Conservation (phyloP, 345 rosid genomes). For the Corchorus capsularis region DNA sequence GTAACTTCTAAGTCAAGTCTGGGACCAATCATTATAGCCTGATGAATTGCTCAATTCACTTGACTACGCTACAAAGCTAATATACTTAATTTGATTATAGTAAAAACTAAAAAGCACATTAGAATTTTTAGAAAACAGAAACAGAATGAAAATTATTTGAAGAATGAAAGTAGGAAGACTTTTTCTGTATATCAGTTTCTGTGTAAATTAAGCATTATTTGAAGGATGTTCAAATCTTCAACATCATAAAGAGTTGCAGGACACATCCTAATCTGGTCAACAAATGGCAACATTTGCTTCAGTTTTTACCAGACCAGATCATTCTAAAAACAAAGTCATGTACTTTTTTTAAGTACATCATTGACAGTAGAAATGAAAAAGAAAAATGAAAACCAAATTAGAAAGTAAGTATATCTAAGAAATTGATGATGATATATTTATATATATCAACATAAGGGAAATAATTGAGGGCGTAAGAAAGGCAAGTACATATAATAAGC, state of each 20-base stretch:
- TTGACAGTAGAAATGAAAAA: not conserved
- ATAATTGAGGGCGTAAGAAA: slow-evolving; percentile 67
- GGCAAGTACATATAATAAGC: slow-evolving; percentile 60
- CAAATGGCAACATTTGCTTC: not conserved
- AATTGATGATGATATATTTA: too few species aligned
- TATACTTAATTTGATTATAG: not conserved
- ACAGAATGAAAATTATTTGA: not conserved
- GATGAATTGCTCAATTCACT: not conserved
- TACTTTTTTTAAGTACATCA: not conserved
- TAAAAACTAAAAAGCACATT: not conserved
- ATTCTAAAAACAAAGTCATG: not conserved
- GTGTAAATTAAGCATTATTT: not conserved
- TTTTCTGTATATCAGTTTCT: not conserved
- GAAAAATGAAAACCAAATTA: too few species aligned
- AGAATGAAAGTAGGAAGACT: not conserved
- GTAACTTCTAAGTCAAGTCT: too few species aligned
- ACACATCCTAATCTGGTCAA: not conserved
- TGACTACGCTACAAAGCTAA: not conserved
- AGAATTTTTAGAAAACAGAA: not conserved
- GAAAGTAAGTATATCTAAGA: too few species aligned
- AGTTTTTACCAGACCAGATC: not conserved
- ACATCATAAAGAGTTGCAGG: not conserved
- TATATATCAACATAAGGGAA: slow-evolving; percentile 72
- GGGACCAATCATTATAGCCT: too few species aligned
- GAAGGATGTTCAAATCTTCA: not conserved